These are phyloP conservation scores for Gracilaria gracilis DNA, from an alignment of 23 red algal genomes.

Conservation along the genomic window DNA sequence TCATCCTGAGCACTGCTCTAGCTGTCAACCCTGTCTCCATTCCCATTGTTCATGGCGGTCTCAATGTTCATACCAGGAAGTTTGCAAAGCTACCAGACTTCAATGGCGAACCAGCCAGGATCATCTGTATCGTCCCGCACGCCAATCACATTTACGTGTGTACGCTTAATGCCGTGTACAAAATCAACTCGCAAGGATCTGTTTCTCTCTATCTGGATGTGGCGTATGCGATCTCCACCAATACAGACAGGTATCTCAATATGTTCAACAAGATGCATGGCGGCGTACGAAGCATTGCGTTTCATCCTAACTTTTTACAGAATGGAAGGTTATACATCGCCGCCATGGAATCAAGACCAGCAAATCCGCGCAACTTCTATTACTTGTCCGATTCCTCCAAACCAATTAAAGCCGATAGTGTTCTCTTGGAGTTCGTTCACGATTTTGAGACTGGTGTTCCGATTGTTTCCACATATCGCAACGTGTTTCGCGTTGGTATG, in stretches of 20 bases:
- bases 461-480: slow-evolving; percentile 20
- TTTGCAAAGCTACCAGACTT: slow-evolving; percentile 48
- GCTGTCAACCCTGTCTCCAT: slow-evolving; percentile 51
- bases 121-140: slow-evolving; percentile 45
- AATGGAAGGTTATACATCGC: slow-evolving; percentile 52
- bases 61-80: slow-evolving; percentile 37
- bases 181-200: slow-evolving; percentile 3
- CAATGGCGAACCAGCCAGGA: slow-evolving; percentile 23
- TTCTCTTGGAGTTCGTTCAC: slow-evolving; percentile 49
- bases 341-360: slow-evolving; percentile 51
- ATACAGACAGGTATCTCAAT: slow-evolving; percentile 17
- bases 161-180: slow-evolving; percentile 41
- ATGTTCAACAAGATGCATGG: slow-evolving; percentile 42
- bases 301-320: slow-evolving; percentile 49
- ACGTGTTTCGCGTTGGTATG: slow-evolving; percentile 63
- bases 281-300: slow-evolving; percentile 55
- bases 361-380: slow-evolving; percentile 20
- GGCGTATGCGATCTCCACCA: neutral
- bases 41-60: slow-evolving; percentile 35
- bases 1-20: neutral
- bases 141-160: slow-evolving; percentile 33
- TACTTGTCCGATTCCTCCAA: slow-evolving; percentile 38
- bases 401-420: slow-evolving; percentile 53
- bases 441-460: slow-evolving; percentile 9
- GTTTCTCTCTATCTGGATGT: slow-evolving; percentile 63